Conservation (phyloP, 371 early-diverging fungal species). For the Chytridiales sp. region DNA sequence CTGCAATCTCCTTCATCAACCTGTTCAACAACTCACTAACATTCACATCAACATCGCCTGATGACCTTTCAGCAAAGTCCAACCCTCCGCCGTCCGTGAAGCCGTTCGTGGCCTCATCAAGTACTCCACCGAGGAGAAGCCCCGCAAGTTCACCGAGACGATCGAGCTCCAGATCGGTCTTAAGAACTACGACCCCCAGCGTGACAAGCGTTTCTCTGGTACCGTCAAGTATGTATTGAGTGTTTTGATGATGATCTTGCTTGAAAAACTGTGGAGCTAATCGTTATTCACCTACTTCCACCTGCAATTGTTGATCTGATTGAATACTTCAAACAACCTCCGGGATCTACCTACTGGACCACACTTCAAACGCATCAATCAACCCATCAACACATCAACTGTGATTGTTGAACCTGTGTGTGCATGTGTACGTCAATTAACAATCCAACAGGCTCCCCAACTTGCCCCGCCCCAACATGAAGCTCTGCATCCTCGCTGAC, state of each 20-base stretch:
- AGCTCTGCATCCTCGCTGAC: slow-evolving; percentile 96
- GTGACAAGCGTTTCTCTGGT: slow-evolving; percentile 99
- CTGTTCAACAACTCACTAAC: too few relatives aligned
- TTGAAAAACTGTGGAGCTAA: background rate
- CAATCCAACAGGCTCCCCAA: slow-evolving; percentile 68
- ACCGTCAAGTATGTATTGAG: slow-evolving; percentile 74
- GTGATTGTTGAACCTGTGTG: too few relatives aligned
- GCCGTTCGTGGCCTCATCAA: slow-evolving; percentile 66
- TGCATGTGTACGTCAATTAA: background rate
- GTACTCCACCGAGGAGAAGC: slow-evolving; percentile 77
- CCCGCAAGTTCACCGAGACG: slow-evolving; percentile 93
- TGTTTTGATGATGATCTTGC: too few relatives aligned
- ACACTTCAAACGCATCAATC: too few relatives aligned
- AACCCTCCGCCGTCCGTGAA: slow-evolving; percentile 85
- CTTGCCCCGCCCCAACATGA: slow-evolving; percentile 90
- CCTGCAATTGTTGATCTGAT: background rate
- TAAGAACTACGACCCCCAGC: slow-evolving; percentile 99
- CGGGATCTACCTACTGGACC: too few relatives aligned
- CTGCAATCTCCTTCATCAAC: too few relatives aligned
- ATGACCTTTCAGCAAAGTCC: slow-evolving; percentile 75
- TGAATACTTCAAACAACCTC: background rate
- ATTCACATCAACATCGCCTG: background rate
- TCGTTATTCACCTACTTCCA: background rate
- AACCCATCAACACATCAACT: too few relatives aligned
- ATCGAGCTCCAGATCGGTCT: slow-evolving; percentile 97